Percentiles rank a stretch among this genome's conserved stretches.
These are phyloP conservation scores for Vaccinium darrowii DNA, from an alignment of 148 eudicot species.

Conservation along the genomic window DNA sequence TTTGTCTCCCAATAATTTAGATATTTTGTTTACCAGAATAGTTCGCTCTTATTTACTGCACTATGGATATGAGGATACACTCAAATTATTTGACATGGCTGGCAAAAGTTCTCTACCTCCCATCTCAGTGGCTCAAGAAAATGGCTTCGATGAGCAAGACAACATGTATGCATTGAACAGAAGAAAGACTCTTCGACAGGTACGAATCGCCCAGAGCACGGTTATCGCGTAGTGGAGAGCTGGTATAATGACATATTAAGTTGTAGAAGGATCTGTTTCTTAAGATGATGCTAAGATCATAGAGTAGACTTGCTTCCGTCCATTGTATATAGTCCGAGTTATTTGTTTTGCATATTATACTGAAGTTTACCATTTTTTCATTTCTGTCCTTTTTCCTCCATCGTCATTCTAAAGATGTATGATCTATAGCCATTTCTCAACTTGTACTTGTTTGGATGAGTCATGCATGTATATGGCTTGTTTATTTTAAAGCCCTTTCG, in stretches of 20 bases:
- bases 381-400: not conserved
- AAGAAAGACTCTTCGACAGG: constrained; percentile 88
- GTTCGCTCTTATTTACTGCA: constrained; percentile 88
- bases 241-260: not conserved
- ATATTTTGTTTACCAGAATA: constrained; percentile 49
- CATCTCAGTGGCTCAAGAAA: constrained; percentile 46
- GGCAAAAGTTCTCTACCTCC: constrained; percentile 63
- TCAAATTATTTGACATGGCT: constrained; percentile 66
- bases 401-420: not conserved
- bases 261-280: not conserved
- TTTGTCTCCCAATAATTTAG: not conserved
- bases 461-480: not conserved
- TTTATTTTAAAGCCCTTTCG: not conserved
- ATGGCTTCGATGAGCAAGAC: constrained; percentile 59
- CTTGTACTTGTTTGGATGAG: not conserved
- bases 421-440: not conserved
- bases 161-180: constrained; percentile 49
- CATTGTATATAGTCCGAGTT: not conserved
- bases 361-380: not conserved
- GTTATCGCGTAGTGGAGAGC: not conserved
- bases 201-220: constrained; percentile 22
- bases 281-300: not conserved
- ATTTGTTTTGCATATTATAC: not conserved
- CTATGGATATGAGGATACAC: constrained; percentile 91
- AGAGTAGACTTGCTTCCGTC: not conserved